Conservation (phyloP, 1,284 basidiomycete species). For the Cutaneotrichosporon curvatum region DNA sequence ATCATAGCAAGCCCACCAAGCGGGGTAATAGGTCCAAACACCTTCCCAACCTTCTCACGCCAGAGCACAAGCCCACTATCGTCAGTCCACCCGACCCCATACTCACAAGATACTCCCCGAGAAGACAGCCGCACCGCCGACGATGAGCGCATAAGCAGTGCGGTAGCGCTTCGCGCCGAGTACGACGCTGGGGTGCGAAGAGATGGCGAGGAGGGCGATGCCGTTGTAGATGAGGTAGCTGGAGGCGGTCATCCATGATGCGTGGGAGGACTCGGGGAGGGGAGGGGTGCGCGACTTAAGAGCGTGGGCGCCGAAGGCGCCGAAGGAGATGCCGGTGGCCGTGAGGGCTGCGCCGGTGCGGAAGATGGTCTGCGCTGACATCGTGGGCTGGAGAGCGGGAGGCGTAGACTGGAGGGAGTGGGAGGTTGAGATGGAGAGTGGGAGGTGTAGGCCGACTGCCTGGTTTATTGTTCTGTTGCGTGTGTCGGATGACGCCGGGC, state of each 20-base stretch:
- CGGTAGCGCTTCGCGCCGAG: slow-evolving; percentile 46
- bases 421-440: too few species aligned
- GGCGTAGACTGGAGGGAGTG: too few species aligned
- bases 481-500: too few species aligned
- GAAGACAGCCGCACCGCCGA: slow-evolving; percentile 62
- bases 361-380: slow-evolving; percentile 19
- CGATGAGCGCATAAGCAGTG: slow-evolving; percentile 62
- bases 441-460: too few species aligned
- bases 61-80: slow-evolving; percentile 53
- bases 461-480: too few species aligned
- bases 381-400: neutral
- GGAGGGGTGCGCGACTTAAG: slow-evolving; percentile 36
- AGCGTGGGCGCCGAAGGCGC: slow-evolving; percentile 45
- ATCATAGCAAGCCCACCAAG: slow-evolving; percentile 67
- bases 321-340: slow-evolving; percentile 41
- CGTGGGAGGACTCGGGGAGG: slow-evolving; percentile 30
- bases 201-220: slow-evolving; percentile 62
- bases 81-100: too few species aligned
- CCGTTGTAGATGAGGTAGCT: slow-evolving; percentile 61
- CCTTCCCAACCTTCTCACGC: slow-evolving; percentile 54
- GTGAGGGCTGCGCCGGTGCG: slow-evolving; percentile 35
- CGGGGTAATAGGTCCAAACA: slow-evolving; percentile 68
- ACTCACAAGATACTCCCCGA: slow-evolving; percentile 59
- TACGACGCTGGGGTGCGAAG: slow-evolving; percentile 62
- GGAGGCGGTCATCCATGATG: slow-evolving; percentile 39